Evolutionary conservation across 2,329 filamentous ascomycete species (phyloP), one percentile per base, ranked within the genome.

Genomic region (Cladosporium sp.): DNA sequence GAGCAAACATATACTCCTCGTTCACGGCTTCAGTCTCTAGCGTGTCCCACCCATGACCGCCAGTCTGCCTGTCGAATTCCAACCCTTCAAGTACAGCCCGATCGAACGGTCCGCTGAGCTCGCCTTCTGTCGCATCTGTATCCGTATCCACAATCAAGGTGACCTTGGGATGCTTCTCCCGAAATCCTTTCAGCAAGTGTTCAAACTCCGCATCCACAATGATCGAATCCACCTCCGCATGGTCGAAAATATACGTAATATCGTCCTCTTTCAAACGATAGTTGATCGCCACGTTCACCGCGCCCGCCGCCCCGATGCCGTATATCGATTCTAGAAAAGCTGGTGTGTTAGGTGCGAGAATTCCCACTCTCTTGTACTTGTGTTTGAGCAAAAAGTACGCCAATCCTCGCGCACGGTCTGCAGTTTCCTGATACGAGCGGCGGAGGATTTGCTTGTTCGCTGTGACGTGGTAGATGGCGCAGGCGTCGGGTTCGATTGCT

Each of bases 271-370:
- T 94, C 47, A 97, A 77, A 2, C 88, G 78, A 66, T 89, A 89
- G 65, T 90, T 90, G 47, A 87, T 84, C 3, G 81, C 83, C 64
- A 64, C 88, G 61, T 92, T 85, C 22, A 95, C 84, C 7, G 82
- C 89, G 1, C 91, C 91, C 0, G 89, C 89, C 1, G 89, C 92
- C 0, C 87, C 87, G 65, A 97, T 88, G 1, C 89, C 94, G 70
- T 90, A 99, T 62, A 96, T 90, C 6, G 86, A 84, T 75, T 97
- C 93, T 28, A 99, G 80, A 68, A 97, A 97, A 0, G 92, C 92
- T 0, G 94, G 94, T 1, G 94, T 99, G 72, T 99, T 99, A 3
- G 94, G 90, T 8, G 86, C 87, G 11, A 99, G 80, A 50, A 99
- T 87, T 6, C 94, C 94, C 5, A 97, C 88, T 60, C 89, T 83